Conservation (phyloP, 2,329 filamentous ascomycete genomes). For the Penicillium sp. region DNA sequence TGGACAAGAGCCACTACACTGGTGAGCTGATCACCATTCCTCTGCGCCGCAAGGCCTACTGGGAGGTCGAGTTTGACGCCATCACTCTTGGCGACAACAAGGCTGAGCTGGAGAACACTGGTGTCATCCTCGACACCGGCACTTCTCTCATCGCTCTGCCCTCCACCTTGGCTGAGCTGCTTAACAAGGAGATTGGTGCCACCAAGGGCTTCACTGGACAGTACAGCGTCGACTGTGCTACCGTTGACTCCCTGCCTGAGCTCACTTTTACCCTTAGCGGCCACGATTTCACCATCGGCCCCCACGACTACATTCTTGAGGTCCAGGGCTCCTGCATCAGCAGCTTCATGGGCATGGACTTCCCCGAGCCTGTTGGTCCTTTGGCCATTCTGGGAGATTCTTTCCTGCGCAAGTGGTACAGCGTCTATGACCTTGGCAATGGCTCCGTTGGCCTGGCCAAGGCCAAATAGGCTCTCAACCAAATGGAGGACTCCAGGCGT, state of each 20-base stretch:
- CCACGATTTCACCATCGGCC: conserved; percentile 85
- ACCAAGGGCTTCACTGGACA: conserved; percentile 98
- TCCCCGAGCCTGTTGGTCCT: conserved; percentile 80
- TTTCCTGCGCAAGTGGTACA: conserved; percentile 69
- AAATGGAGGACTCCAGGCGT: conserved; percentile 5
- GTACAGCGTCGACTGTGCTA: conserved; percentile 88
- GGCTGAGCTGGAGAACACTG: conserved; percentile 89
- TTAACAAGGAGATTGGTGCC: conserved; percentile 96
- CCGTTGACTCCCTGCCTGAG: conserved; percentile 81
- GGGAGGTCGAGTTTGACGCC: conserved; percentile 95
- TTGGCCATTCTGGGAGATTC: conserved; percentile 81
- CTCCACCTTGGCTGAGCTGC: conserved; percentile 83
- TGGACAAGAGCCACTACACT: conserved; percentile 77
- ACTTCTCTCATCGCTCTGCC: conserved; percentile 97
- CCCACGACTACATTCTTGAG: conserved; percentile 94
- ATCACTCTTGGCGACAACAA: conserved; percentile 84
- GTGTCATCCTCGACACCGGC: conserved; percentile 96
- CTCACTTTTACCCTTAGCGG: conserved; percentile 87
- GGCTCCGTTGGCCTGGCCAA: conserved; percentile 85
- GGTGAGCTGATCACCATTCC: conserved; percentile 93
- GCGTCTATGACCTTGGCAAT: conserved; percentile 92
- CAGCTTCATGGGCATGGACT: conserved; percentile 95
- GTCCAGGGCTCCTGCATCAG: conserved; percentile 95
- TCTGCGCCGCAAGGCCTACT: conserved; percentile 97
- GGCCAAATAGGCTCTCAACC: conserved; percentile 60